Conservation (phyloP, 1,284 basidiomycete genomes). For the Malassezia dermatis region DNA sequence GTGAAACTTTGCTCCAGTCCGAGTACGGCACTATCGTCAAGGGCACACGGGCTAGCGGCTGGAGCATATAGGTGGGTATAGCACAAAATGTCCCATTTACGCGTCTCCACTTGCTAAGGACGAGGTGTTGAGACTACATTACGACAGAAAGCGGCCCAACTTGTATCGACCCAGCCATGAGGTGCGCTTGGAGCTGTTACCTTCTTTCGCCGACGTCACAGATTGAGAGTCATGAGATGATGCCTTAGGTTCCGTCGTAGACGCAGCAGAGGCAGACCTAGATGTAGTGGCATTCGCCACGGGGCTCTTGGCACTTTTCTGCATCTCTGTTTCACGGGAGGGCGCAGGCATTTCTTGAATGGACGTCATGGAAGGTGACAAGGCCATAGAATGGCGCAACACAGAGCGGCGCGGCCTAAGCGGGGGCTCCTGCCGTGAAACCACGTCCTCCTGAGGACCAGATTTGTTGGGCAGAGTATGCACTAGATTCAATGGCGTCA, state of each 20-base stretch:
- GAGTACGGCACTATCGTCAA: constrained; percentile 1
- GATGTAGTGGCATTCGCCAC: background rate
- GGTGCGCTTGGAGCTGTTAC: background rate
- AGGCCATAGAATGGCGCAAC: background rate
- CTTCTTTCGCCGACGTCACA: background rate
- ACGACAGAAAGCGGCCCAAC: background rate
- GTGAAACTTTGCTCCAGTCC: constrained; percentile 43
- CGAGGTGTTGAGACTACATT: background rate
- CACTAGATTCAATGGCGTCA: background rate
- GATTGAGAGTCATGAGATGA: background rate
- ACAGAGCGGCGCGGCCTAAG: background rate
- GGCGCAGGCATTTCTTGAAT: background rate
- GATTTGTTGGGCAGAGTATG: background rate
- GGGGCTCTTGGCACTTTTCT: background rate
- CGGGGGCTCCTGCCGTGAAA: background rate
- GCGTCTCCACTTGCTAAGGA: background rate
- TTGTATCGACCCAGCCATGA: background rate
- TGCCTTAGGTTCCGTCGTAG: background rate
- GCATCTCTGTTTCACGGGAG: background rate
- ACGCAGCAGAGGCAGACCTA: background rate
- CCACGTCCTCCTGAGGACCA: background rate
- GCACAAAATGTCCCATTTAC: background rate
- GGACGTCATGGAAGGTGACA: background rate
- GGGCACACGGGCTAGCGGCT: background rate
- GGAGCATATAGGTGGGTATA: background rate